Evolutionary conservation across 2,329 filamentous ascomycete species (phyloP).

Genomic region (Parastagonospora nodorum): DNA sequence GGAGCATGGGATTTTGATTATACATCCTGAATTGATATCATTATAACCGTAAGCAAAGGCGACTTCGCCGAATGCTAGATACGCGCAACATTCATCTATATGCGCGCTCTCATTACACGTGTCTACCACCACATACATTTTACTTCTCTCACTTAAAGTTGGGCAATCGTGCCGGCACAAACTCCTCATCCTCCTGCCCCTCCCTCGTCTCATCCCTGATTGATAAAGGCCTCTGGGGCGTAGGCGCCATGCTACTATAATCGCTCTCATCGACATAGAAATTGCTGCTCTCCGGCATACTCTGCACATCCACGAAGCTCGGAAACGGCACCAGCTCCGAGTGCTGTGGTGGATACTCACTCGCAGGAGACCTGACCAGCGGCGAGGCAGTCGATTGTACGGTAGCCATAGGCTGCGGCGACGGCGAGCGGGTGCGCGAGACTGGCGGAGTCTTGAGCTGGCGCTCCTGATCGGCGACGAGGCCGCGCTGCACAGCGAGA

Average conservation of each 20-base stretch:
- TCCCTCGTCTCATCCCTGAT: conserved; percentile 24
- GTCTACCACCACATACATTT: background rate
- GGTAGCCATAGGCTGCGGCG: conserved; percentile 15
- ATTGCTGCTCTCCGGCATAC: conserved; percentile 36
- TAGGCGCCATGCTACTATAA: conserved; percentile 31
- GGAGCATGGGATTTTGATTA: conserved; percentile 22
- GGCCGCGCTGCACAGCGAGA: conserved; percentile 60
- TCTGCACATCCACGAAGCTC: conserved; percentile 32
- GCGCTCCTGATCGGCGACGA: conserved; percentile 44
- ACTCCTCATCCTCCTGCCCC: conserved; percentile 16
- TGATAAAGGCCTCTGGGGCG: conserved; percentile 31
- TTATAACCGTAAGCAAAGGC: background rate
- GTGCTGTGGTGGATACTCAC: conserved; percentile 12
- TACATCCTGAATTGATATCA: background rate
- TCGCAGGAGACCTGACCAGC: conserved; percentile 20
- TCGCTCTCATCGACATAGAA: conserved; percentile 38
- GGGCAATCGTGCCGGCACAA: conserved; percentile 44
- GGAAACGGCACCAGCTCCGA: conserved; percentile 24
- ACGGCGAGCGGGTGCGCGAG: conserved; percentile 10
- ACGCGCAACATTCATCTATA: too few species aligned
- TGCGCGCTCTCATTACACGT: background rate
- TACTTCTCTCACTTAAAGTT: conserved; percentile 27
- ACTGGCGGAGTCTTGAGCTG: conserved; percentile 17
- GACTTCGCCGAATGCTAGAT: too few species aligned
- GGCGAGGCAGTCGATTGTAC: conserved; percentile 19